A percentile compares a stretch with the other conserved stretches of the same genome.
phyloP scores from a whole-genome alignment of 352 stramenopile species.

The Globisporangium emineosum region DNA sequence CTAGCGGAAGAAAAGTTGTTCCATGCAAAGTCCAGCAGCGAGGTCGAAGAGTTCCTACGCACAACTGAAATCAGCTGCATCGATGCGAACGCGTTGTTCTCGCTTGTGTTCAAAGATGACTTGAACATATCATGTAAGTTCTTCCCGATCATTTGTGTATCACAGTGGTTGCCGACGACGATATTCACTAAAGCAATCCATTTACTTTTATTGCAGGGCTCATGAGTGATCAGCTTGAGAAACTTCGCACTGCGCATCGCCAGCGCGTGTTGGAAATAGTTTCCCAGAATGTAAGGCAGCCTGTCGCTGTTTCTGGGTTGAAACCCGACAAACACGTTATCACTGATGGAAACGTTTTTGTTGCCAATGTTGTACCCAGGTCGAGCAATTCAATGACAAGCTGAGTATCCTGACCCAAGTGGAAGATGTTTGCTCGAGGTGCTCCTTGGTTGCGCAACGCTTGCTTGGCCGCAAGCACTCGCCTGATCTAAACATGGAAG shows the following conservation, averaged over 20 bases:
- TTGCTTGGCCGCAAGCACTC: conserved; percentile 19
- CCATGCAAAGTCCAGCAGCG: conserved; percentile 41
- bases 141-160: neutral
- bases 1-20: conserved; percentile 68
- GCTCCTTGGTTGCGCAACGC: conserved; percentile 31
- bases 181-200: neutral
- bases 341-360: neutral
- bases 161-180: too few relatives aligned
- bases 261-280: conserved; percentile 54
- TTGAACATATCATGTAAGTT: conserved; percentile 71
- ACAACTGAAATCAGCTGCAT: conserved; percentile 60
- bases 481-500: neutral
- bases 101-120: conserved; percentile 74
- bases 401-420: conserved; percentile 50
- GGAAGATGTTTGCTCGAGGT: conserved; percentile 44
- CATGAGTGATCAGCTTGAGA: conserved; percentile 62
- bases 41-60: conserved; percentile 51
- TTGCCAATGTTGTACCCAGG: conserved; percentile 13
- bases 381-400: conserved; percentile 54
- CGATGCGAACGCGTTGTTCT: conserved; percentile 70
- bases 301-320: neutral
- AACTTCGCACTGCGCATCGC: conserved; percentile 44
- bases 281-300: conserved; percentile 43
- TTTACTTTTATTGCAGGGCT: conserved; percentile 38
- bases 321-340: too few relatives aligned